Evolutionary conservation across 306 rosid species (phyloP).

Genomic region (Parietaria judaica): DNA sequence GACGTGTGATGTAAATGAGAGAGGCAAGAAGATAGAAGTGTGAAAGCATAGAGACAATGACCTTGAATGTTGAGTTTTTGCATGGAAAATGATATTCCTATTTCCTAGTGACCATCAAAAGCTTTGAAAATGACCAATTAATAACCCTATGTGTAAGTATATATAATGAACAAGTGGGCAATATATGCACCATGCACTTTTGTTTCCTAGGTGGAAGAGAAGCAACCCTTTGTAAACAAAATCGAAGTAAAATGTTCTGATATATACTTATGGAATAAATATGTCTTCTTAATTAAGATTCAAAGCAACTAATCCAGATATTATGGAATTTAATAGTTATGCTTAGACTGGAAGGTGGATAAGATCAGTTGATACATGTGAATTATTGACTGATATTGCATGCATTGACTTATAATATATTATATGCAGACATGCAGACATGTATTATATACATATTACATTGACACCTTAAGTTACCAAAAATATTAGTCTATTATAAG

Average conservation of each 20-base stretch:
- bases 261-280: background rate
- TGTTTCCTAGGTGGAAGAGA: too few relatives aligned
- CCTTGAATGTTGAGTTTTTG: slow-evolving; percentile 7
- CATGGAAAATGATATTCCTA: slow-evolving; percentile 1
- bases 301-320: background rate
- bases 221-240: too few relatives aligned
- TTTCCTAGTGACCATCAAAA: background rate
- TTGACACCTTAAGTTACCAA: too few relatives aligned
- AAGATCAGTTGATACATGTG: slow-evolving; percentile 29
- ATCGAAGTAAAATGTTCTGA: too few relatives aligned
- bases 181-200: too few relatives aligned
- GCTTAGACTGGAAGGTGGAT: slow-evolving; percentile 19
- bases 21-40: too few relatives aligned
- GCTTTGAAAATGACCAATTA: slow-evolving; percentile 14
- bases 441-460: too few relatives aligned
- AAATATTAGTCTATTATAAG: too few relatives aligned
- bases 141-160: background rate
- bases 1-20: background rate
- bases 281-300: too few relatives aligned
- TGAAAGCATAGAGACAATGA: slow-evolving; percentile 2
- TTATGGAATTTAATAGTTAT: slow-evolving; percentile 6
- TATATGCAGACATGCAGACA: too few relatives aligned
- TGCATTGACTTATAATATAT: background rate
- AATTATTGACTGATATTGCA: slow-evolving; percentile 14
- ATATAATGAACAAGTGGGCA: too few relatives aligned